Conservation (phyloP, 2,329 filamentous ascomycete genomes). For the Ceratocystis cacaofunesta region DNA sequence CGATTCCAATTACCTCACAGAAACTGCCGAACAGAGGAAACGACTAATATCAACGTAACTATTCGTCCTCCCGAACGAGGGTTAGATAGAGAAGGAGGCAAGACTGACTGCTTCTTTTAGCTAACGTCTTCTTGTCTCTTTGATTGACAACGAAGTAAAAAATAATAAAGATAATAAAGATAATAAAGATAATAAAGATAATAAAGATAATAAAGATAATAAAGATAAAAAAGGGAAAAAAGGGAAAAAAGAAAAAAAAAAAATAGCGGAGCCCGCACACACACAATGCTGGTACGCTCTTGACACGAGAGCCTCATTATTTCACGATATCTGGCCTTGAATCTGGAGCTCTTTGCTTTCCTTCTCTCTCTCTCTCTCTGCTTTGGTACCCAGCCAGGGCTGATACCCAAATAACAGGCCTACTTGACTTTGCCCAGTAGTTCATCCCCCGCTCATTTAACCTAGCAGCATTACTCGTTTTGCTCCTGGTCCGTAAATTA, state of each 20-base stretch:
- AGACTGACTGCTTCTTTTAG: not conserved
- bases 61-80: not conserved
- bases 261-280: not conserved
- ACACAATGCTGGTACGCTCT: not conserved
- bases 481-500: not conserved
- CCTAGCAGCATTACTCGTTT: not conserved
- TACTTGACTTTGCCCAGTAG: not conserved
- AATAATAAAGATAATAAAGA: not conserved
- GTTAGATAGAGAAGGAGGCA: not conserved
- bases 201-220: no score
- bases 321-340: not conserved
- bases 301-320: not conserved
- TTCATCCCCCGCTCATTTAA: not conserved
- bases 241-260: not conserved
- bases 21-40: not conserved
- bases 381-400: not conserved
- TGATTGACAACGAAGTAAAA: no score
- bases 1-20: slow-evolving; percentile 5
- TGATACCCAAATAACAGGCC: not conserved
- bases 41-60: not conserved
- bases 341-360: not conserved
- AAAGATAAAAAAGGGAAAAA: not conserved
- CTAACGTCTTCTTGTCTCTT: not conserved
- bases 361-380: not conserved
- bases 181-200: no score